Conservation (phyloP, 768 basidiomycete genomes). For the Boletus reticulatus region DNA sequence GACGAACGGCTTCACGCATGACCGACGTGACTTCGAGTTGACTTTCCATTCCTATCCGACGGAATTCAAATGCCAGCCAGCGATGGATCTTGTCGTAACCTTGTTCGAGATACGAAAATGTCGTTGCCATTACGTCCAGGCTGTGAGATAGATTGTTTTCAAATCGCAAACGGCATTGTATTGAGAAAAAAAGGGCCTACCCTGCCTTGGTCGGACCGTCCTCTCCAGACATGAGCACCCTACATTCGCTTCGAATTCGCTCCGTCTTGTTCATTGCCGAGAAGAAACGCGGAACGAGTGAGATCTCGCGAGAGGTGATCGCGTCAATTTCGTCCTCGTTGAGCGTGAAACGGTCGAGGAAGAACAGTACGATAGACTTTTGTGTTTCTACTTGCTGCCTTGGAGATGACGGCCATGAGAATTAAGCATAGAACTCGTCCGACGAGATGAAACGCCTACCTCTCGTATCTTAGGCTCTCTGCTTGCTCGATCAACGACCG, state of each 20-base stretch:
- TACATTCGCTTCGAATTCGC: constrained; percentile 78
- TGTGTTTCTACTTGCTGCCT: constrained; percentile 72
- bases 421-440: not conserved
- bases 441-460: not conserved
- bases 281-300: constrained; percentile 75
- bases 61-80: constrained; percentile 83
- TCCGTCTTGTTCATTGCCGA: constrained; percentile 85
- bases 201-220: constrained; percentile 76
- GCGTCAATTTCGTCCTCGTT: constrained; percentile 67
- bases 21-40: constrained; percentile 64
- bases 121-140: constrained; percentile 84
- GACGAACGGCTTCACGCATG: constrained; percentile 68
- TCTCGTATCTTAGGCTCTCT: too few species aligned
- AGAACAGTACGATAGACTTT: constrained; percentile 71
- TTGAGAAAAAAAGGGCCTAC: constrained; percentile 36
- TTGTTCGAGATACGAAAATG: constrained; percentile 79
- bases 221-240: constrained; percentile 83
- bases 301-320: constrained; percentile 75
- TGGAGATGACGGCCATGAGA: not conserved
- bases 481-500: too few species aligned
- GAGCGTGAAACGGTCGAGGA: constrained; percentile 86
- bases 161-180: not conserved
- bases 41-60: constrained; percentile 70
- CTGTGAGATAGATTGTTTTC: constrained; percentile 37
- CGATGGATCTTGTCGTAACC: constrained; percentile 88